Evolutionary conservation across 2,329 filamentous ascomycete genomes (phyloP).

Genomic region (Ilyonectria robusta): DNA sequence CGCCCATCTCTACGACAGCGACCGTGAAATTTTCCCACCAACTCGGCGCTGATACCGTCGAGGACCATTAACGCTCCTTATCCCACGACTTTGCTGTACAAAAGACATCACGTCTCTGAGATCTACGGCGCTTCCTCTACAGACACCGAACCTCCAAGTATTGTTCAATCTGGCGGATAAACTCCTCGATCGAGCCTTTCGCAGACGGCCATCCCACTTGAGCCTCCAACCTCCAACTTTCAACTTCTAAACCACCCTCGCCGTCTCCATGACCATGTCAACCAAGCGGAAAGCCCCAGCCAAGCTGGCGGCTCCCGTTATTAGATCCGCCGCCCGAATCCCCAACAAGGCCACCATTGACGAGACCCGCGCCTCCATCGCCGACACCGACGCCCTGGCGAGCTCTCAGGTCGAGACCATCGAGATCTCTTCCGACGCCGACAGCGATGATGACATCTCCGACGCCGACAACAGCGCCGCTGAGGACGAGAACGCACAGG

Average conservation of each 20-base stretch:
- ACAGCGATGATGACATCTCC: slow-evolving; percentile 68
- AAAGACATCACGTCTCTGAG: background rate
- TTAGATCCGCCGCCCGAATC: slow-evolving; percentile 67
- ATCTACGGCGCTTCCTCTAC: background rate
- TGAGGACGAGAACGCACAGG: slow-evolving; percentile 35
- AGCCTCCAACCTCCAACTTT: slow-evolving; percentile 8
- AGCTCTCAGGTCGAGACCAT: slow-evolving; percentile 61
- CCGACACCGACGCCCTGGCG: slow-evolving; percentile 57
- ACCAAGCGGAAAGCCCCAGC: slow-evolving; percentile 73
- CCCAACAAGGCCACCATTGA: slow-evolving; percentile 67
- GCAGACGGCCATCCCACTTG: slow-evolving; percentile 30
- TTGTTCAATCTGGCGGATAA: slow-evolving; percentile 5
- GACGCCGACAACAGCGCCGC: slow-evolving; percentile 65
- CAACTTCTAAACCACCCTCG: slow-evolving; percentile 24
- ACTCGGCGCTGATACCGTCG: slow-evolving; percentile 42
- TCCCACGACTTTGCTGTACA: background rate
- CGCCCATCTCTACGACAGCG: slow-evolving; percentile 44
- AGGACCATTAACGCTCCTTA: slow-evolving; percentile 29
- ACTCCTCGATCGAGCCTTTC: slow-evolving; percentile 24
- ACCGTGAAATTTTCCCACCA: slow-evolving; percentile 54
- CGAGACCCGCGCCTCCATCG: slow-evolving; percentile 70
- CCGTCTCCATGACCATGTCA: slow-evolving; percentile 62
- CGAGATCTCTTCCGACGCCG: slow-evolving; percentile 71
- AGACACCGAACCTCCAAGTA: background rate
- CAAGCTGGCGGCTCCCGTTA: slow-evolving; percentile 69